Conservation (phyloP, 345 rosid species). For the Citrus cavaleriei region DNA sequence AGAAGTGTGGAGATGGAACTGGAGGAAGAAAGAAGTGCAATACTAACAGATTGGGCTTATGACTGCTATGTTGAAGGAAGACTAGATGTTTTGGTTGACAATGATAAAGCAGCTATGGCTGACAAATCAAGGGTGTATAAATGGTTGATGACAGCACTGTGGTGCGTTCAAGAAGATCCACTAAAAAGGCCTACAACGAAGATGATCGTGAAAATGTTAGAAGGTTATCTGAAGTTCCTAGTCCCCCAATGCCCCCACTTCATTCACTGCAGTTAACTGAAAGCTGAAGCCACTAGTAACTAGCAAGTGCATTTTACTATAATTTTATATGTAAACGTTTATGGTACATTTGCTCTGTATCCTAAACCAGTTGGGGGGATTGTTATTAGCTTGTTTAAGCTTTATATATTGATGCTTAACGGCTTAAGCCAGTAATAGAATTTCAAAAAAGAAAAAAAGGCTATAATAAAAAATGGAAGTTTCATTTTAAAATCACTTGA, state of each 20-base stretch:
- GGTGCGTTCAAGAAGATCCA: conserved; percentile 31
- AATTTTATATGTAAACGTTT: background rate
- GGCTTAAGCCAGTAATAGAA: no score
- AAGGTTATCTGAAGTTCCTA: conserved; percentile 17
- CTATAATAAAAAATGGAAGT: no score
- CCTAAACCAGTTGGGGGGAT: background rate
- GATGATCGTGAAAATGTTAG: conserved; percentile 20
- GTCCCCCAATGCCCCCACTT: conserved; percentile 7
- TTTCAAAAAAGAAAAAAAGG: no score
- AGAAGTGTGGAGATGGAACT: background rate
- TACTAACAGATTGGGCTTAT: conserved; percentile 20
- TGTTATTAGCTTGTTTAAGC: background rate
- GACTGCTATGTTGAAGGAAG: conserved; percentile 15
- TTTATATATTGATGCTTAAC: background rate
- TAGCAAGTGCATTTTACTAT: background rate
- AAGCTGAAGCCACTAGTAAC: background rate
- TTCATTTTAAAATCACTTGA: no score
- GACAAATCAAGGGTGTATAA: conserved; percentile 12
- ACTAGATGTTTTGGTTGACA: background rate
- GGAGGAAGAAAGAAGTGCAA: conserved; percentile 1
- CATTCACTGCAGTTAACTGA: background rate
- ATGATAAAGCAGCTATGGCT: conserved; percentile 6
- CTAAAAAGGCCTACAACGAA: conserved; percentile 20
- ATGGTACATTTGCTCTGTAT: background rate
- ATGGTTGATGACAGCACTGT: conserved; percentile 17